phyloP scores from a whole-genome alignment of 306 rosid genomes.

The Cajanus cajan region DNA sequence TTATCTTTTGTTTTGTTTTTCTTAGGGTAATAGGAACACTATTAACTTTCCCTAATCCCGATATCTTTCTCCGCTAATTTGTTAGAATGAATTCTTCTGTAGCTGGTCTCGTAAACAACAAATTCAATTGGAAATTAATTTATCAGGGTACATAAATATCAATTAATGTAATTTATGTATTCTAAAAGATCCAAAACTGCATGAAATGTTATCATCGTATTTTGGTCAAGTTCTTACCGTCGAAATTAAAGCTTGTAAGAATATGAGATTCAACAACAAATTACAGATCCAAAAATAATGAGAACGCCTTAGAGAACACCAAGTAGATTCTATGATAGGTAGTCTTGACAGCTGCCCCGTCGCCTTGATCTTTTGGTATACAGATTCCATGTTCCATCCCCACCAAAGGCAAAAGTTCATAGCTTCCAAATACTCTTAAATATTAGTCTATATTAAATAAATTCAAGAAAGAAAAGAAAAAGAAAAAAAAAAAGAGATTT shows the following conservation, averaged over 20 bases:
- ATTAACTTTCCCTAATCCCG: neutral
- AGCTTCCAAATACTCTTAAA: no score
- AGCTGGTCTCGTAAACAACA: neutral
- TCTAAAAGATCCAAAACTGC: neutral
- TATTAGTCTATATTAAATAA: no score
- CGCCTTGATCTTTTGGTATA: no score
- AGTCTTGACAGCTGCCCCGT: no score
- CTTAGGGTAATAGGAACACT: neutral
- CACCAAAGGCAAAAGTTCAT: no score
- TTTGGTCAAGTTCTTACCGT: neutral
- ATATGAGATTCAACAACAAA: neutral
- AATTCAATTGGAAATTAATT: no score
- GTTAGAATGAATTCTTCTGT: neutral
- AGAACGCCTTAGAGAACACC: no score
- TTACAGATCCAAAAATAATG: no score
- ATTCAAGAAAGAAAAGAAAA: no score
- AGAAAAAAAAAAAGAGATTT: no score
- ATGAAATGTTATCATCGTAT: neutral
- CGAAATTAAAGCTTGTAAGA: neutral
- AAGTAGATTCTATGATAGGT: no score
- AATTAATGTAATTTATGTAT: neutral
- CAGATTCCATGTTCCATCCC: no score
- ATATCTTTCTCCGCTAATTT: neutral
- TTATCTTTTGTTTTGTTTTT: neutral
- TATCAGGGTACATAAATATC: neutral